Percentiles rank a stretch among this genome's conserved stretches.
Conservation (phyloP, 352 stramenopile species). For the Phytopythium litorale region DNA sequence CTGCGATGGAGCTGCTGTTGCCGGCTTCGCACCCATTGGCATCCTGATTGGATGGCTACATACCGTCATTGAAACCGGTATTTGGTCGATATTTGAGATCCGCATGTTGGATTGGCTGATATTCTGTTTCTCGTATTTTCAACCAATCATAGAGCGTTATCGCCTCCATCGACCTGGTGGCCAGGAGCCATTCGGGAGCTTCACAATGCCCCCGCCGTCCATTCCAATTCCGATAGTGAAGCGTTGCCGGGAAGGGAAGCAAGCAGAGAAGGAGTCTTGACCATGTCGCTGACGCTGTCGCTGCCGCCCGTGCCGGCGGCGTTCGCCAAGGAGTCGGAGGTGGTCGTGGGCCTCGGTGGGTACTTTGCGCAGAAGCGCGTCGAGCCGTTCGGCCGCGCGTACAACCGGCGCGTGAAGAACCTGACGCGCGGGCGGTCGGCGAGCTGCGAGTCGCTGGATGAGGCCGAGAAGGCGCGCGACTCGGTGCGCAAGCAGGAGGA, state of each 20-base stretch:
- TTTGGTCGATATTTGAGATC: not conserved
- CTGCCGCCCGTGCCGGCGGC: slow-evolving; percentile 47
- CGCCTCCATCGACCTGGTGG: not conserved
- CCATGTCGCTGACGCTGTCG: slow-evolving; percentile 50
- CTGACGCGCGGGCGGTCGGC: slow-evolving; percentile 66
- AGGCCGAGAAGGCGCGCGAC: slow-evolving; percentile 53
- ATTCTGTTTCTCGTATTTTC: not conserved
- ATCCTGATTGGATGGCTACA: not conserved
- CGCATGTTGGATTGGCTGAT: not conserved
- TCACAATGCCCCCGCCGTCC: not conserved
- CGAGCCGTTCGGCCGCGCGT: slow-evolving; percentile 65
- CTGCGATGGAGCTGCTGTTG: not conserved
- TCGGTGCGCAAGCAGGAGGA: slow-evolving; percentile 66
- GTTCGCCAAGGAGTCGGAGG: slow-evolving; percentile 49
- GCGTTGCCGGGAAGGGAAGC: not conserved
- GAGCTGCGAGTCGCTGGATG: slow-evolving; percentile 72
- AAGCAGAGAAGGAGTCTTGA: not conserved
- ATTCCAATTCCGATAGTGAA: not conserved
- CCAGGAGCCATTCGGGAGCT: not conserved
- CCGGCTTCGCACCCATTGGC: not conserved
- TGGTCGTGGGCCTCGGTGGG: slow-evolving; percentile 54
- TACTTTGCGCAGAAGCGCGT: slow-evolving; percentile 79
- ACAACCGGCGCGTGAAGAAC: slow-evolving; percentile 74
- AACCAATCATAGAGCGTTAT: not conserved
- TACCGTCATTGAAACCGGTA: not conserved